Evolutionary conservation across 495 filamentous ascomycete genomes (phyloP).

Genomic region (Hypoxylon rickii): DNA sequence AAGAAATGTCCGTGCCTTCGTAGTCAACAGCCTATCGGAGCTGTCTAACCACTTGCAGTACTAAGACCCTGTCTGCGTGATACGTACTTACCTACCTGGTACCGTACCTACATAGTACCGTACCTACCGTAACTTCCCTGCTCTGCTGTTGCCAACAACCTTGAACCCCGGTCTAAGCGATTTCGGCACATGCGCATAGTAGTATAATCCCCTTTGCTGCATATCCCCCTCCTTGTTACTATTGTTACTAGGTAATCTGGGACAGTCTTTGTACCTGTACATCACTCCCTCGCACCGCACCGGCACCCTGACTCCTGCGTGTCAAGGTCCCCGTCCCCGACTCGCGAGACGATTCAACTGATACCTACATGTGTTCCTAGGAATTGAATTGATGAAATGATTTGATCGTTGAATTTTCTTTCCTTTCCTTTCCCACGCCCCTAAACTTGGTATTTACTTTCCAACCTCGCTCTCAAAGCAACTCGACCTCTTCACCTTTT

Average conservation of each 20-base stretch:
- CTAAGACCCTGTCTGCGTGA: constrained; percentile 18
- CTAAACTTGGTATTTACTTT: constrained; percentile 38
- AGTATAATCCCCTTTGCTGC: neutral
- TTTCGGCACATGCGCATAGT: constrained; percentile 13
- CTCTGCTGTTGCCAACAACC: too few species aligned
- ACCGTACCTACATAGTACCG: too few species aligned
- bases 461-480: constrained; percentile 30
- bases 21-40: constrained; percentile 10
- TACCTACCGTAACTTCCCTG: neutral
- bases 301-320: constrained; percentile 34
- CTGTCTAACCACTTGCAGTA: constrained; percentile 26
- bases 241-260: too few species aligned
- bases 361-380: constrained; percentile 21
- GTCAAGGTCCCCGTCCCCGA: constrained; percentile 30
- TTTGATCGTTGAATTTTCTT: constrained; percentile 31
- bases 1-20: constrained; percentile 3
- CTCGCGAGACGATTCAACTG: constrained; percentile 23
- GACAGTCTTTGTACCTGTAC: constrained; percentile 18
- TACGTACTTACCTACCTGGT: too few species aligned
- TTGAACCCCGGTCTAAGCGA: constrained; percentile 2
- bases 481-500: constrained; percentile 4
- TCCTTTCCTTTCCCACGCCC: constrained; percentile 17
- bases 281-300: neutral
- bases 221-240: too few species aligned
- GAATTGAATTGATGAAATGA: constrained; percentile 35